A percentile compares a stretch with the other conserved stretches of the same genome.
phyloP scores from a whole-genome alignment of 805 yeast species.

The Teunomyces aglyptinius region DNA sequence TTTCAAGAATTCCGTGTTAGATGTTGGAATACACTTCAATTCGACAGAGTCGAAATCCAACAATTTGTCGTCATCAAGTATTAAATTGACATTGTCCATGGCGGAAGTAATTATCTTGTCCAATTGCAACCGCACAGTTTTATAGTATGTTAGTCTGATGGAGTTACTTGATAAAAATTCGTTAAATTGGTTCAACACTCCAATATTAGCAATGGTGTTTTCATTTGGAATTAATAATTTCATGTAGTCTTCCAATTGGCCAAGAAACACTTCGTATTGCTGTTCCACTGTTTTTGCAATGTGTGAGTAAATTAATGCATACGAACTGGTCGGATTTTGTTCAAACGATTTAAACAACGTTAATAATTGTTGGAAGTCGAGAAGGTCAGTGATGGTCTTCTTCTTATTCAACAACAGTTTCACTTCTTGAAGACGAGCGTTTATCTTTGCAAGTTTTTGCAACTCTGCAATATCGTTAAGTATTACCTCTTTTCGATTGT shows the following conservation, averaged over 20 bases:
- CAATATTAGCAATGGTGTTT: slow-evolving; percentile 8
- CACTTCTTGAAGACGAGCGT: slow-evolving; percentile 5
- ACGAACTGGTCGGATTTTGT: not conserved
- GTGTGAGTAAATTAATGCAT: slow-evolving; percentile 5
- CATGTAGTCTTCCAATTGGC: slow-evolving; percentile 16
- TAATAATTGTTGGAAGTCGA: slow-evolving; percentile 14
- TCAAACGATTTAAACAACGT: slow-evolving; percentile 7
- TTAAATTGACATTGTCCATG: slow-evolving; percentile 4
- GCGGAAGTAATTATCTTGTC: slow-evolving; percentile 12
- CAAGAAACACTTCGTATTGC: slow-evolving; percentile 6
- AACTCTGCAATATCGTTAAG: slow-evolving; percentile 4
- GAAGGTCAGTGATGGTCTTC: slow-evolving; percentile 10
- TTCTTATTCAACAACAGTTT: slow-evolving; percentile 7
- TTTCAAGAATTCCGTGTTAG: slow-evolving; percentile 13
- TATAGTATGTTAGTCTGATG: slow-evolving; percentile 7
- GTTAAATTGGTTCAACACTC: slow-evolving; percentile 12
- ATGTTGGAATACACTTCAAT: not conserved
- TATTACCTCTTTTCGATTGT: slow-evolving; percentile 6
- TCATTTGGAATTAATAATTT: slow-evolving; percentile 20
- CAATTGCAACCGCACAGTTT: slow-evolving; percentile 10
- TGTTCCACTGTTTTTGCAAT: slow-evolving; percentile 5
- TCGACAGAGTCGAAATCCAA: slow-evolving; percentile 6
- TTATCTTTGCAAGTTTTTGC: not conserved
- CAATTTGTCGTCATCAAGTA: slow-evolving; percentile 7
- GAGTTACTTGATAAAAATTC: slow-evolving; percentile 8